Evolutionary conservation across 2,329 filamentous ascomycete genomes (phyloP).

Genomic region (Pseudocercospora pini-densiflorae): DNA sequence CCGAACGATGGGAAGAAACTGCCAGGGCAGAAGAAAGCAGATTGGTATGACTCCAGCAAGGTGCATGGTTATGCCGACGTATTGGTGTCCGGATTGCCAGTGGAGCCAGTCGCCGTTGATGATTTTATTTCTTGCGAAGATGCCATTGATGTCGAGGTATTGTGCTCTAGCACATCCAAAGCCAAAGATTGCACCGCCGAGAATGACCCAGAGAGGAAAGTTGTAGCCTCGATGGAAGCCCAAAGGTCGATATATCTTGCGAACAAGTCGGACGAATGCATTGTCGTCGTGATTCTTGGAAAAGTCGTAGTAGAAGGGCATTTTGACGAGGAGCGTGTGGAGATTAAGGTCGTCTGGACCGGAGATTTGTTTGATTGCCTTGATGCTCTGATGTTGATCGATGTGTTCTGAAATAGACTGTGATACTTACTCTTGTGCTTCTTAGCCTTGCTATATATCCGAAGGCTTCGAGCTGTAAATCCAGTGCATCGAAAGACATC

Average conservation of each 20-base stretch:
- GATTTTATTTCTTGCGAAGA: slow-evolving; percentile 14
- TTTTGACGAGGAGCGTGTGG: not conserved
- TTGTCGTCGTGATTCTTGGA: not conserved
- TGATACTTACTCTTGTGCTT: not conserved
- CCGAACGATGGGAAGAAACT: slow-evolving; percentile 50
- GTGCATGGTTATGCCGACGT: slow-evolving; percentile 49
- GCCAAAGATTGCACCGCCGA: slow-evolving; percentile 41
- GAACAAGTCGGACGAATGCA: not conserved
- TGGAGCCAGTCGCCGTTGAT: slow-evolving; percentile 49
- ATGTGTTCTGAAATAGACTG: not conserved
- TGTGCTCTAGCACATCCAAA: slow-evolving; percentile 55
- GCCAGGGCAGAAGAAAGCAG: slow-evolving; percentile 44
- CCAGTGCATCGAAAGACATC: not conserved
- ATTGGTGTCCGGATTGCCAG: slow-evolving; percentile 39
- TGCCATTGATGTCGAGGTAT: slow-evolving; percentile 53
- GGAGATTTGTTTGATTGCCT: not conserved
- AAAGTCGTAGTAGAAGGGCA: slow-evolving; percentile 5
- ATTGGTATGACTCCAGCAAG: slow-evolving; percentile 46
- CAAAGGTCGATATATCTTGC: slow-evolving; percentile 49
- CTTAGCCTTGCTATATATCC: not conserved
- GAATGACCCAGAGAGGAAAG: slow-evolving; percentile 54
- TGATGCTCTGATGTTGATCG: not conserved
- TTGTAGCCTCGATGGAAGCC: slow-evolving; percentile 64
- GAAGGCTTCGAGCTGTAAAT: not conserved
- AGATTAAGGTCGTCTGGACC: not conserved